Evolutionary conservation across 345 rosid genomes (phyloP).

Genomic region (Melaleuca quinquenervia): DNA sequence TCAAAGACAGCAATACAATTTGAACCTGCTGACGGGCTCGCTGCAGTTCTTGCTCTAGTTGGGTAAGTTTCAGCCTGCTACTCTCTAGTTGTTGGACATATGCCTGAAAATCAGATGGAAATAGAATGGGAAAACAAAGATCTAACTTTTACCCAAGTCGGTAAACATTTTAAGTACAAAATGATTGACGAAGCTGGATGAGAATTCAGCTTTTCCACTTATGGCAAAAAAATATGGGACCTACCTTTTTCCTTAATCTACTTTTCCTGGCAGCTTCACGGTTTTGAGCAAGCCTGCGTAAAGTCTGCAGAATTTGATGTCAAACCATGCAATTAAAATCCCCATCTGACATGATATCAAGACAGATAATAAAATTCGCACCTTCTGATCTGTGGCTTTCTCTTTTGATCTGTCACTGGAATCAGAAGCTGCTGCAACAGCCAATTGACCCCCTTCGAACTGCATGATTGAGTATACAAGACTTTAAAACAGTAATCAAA

Average conservation of each 20-base stretch:
- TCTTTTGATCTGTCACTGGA: slow-evolving; percentile 91
- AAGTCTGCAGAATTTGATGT: slow-evolving; percentile 34
- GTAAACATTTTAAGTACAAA: background rate
- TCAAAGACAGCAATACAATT: background rate
- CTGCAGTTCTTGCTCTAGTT: slow-evolving; percentile 84
- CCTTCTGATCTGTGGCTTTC: slow-evolving; percentile 79
- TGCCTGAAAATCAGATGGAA: slow-evolving; percentile 28
- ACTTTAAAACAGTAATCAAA: background rate
- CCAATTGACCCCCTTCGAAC: slow-evolving; percentile 51
- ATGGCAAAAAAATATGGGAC: background rate
- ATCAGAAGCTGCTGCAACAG: slow-evolving; percentile 49
- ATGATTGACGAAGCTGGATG: background rate
- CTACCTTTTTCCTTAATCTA: slow-evolving; percentile 83
- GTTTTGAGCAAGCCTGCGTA: slow-evolving; percentile 95
- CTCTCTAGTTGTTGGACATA: slow-evolving; percentile 92
- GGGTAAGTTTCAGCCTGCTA: slow-evolving; percentile 53
- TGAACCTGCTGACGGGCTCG: slow-evolving; percentile 67
- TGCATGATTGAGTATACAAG: slow-evolving; percentile 16
- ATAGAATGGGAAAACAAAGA: background rate
- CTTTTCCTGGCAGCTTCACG: slow-evolving; percentile 99
- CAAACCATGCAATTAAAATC: background rate
- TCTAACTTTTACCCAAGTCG: background rate
- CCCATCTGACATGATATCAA: background rate
- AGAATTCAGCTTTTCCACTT: background rate
- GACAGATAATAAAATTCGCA: background rate